A percentile compares a stretch with the other conserved stretches of the same genome.
Evolutionary conservation across 139 green algal species (phyloP).

Genomic region (Astrephomene gubernaculifera): DNA sequence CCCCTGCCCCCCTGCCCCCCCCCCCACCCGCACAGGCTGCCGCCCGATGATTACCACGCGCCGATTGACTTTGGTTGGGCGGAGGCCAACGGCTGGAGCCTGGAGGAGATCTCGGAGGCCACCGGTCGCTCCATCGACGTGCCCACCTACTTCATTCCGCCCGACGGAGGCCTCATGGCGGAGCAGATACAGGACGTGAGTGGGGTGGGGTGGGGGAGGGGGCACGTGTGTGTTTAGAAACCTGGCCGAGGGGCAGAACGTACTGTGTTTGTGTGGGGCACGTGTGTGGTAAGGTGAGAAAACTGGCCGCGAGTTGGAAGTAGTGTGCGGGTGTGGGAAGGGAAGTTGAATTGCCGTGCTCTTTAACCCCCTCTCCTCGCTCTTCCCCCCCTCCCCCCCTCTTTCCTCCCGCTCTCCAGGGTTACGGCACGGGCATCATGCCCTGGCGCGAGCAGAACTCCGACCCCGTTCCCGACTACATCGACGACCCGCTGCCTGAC

Average conservation of each 20-base stretch:
- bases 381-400: not conserved
- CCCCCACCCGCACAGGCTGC: conserved; percentile 17
- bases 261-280: no score
- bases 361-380: not conserved
- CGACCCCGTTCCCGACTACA: conserved; percentile 28
- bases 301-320: no score
- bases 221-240: no score
- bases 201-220: not conserved
- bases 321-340: no score
- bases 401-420: conserved; percentile 12
- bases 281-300: no score
- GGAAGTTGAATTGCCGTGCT: no score
- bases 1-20: not conserved
- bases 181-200: conserved; percentile 1
- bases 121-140: conserved; percentile 19
- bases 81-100: conserved; percentile 21
- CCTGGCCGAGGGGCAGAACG: no score
- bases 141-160: conserved; percentile 26
- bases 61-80: conserved; percentile 57
- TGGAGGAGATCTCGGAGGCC: conserved; percentile 35
- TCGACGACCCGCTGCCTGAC: conserved; percentile 37
- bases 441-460: not conserved
- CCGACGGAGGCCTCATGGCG: not conserved
- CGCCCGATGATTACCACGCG: conserved; percentile 42
- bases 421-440: conserved; percentile 40